Conservation (phyloP, 257 asterid species). For the Solanum bulbocastanum region DNA sequence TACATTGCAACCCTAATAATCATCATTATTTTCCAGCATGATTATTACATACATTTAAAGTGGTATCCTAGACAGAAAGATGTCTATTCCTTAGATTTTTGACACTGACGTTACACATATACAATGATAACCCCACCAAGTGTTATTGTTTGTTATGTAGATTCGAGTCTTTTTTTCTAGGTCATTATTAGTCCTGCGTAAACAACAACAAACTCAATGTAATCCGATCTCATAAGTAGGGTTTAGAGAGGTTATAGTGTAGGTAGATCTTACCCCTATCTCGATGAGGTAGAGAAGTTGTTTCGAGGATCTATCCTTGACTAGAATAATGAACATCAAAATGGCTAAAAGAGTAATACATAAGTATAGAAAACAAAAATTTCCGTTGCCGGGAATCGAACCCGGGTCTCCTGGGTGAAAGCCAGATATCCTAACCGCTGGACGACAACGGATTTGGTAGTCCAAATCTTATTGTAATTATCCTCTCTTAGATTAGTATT, state of each 20-base stretch:
- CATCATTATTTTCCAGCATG: background rate
- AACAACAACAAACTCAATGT: background rate
- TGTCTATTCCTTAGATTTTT: background rate
- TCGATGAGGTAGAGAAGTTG: background rate
- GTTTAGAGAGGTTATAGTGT: background rate
- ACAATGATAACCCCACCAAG: background rate
- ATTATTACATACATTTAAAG: background rate
- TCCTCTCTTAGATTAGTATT: too few relatives aligned
- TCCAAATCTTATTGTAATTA: too few relatives aligned
- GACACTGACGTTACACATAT: background rate
- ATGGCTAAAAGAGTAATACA: background rate
- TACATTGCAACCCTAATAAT: background rate
- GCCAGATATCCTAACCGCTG: slow-evolving; percentile 99
- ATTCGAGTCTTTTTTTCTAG: background rate
- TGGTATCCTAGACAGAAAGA: background rate
- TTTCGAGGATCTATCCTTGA: background rate
- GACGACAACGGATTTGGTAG: slow-evolving; percentile 50
- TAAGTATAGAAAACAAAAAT: background rate
- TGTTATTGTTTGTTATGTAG: background rate
- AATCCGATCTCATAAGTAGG: too few relatives aligned
- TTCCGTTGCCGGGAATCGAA: slow-evolving; percentile 93
- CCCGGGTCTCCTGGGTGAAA: slow-evolving; percentile 98
- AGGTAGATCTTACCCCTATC: background rate
- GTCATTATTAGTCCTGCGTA: too few relatives aligned
- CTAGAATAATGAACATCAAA: background rate